Conservation (phyloP, 169 alveolate species). For the Plasmodium relictum region DNA sequence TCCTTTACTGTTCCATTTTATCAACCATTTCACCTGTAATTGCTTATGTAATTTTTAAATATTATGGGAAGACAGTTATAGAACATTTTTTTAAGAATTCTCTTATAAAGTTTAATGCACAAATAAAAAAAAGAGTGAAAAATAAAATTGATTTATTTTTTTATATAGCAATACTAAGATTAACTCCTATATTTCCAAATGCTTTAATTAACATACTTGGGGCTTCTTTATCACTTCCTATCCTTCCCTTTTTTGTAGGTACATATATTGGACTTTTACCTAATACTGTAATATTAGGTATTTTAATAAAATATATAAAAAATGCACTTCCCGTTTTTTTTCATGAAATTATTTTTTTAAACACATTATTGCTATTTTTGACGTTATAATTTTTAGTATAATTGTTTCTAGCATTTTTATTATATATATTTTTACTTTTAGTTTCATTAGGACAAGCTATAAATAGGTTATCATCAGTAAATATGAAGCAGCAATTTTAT, state of each 20-base stretch:
- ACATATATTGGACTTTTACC: conserved; percentile 61
- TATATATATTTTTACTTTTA: conserved; percentile 6
- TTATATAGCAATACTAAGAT: conserved; percentile 66
- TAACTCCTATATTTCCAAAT: conserved; percentile 73
- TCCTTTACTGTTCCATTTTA: conserved; percentile 57
- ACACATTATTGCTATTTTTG: too few relatives aligned
- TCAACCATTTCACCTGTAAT: conserved; percentile 53
- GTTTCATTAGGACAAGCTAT: conserved; percentile 73
- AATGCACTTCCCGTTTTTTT: not conserved
- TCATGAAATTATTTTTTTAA: not conserved
- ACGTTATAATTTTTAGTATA: too few relatives aligned
- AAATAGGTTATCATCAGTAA: conserved; percentile 37
- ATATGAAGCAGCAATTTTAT: conserved; percentile 60
- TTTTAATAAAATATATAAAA: not conserved
- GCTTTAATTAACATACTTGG: conserved; percentile 42
- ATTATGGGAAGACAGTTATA: conserved; percentile 48
- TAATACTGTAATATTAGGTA: conserved; percentile 64
- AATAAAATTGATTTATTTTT: conserved; percentile 49
- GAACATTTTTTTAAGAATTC: conserved; percentile 54
- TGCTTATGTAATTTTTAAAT: conserved; percentile 35
- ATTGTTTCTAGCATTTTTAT: not conserved
- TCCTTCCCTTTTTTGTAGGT: conserved; percentile 45
- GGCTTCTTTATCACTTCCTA: conserved; percentile 50
- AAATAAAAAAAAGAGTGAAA: conserved; percentile 60
- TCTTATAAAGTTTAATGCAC: conserved; percentile 41